phyloP scores from a whole-genome alignment of 2,329 filamentous ascomycete species.

The Fusarium setosum region DNA sequence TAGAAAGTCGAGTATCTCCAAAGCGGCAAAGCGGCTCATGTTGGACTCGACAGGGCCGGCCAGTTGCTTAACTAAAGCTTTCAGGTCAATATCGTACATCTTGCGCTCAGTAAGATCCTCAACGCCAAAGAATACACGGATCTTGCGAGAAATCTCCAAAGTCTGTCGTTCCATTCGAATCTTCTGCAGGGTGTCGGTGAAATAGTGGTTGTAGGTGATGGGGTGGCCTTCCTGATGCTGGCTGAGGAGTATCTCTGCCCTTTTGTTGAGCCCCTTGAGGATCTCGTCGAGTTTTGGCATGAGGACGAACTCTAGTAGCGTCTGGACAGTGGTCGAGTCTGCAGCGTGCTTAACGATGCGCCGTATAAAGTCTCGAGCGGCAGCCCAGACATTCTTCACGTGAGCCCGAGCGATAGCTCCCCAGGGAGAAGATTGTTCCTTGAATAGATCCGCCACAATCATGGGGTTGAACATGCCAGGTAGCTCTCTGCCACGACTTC shows the following conservation, averaged over 20 bases:
- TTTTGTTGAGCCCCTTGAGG: conserved; percentile 48
- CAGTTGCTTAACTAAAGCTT: not conserved
- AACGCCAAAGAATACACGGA: conserved; percentile 2
- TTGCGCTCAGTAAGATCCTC: not conserved
- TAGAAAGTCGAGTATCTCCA: conserved; percentile 51
- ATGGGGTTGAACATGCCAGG: conserved; percentile 71
- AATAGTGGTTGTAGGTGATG: conserved; percentile 65
- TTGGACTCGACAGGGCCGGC: conserved; percentile 23
- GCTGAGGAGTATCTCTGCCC: conserved; percentile 57
- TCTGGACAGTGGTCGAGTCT: conserved; percentile 17
- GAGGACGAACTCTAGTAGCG: conserved; percentile 27
- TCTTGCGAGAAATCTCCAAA: not conserved
- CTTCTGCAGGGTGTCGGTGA: conserved; percentile 51
- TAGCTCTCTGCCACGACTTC: conserved; percentile 59
- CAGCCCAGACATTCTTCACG: conserved; percentile 24
- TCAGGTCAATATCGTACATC: not conserved
- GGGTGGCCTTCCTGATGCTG: conserved; percentile 57
- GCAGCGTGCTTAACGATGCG: conserved; percentile 24
- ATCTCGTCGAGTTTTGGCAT: conserved; percentile 31
- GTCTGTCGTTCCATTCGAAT: conserved; percentile 29
- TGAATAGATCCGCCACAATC: conserved; percentile 69
- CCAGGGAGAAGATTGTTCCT: conserved; percentile 69
- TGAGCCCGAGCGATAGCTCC: conserved; percentile 51
- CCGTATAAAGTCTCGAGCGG: conserved; percentile 11
- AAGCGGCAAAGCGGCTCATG: conserved; percentile 45